Conservation (phyloP, 163 green algal genomes). For the Chlamydomonas reinhardtii region DNA sequence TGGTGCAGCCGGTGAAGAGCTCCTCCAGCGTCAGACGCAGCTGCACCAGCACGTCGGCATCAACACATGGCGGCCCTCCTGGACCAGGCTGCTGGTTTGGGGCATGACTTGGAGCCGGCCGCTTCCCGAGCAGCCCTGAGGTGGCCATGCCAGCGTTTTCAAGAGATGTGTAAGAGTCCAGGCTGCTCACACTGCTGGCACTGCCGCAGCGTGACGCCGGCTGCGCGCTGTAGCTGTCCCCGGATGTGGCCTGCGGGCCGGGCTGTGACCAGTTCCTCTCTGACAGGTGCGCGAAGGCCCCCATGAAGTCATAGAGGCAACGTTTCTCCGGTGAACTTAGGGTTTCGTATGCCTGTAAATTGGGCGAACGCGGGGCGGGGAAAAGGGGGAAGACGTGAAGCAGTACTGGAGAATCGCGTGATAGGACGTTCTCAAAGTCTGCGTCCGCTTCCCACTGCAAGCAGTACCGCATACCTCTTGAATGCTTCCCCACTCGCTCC, state of each 20-base stretch:
- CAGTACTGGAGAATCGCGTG: no score
- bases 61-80: no score
- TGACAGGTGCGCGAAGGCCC: conserved; percentile 8
- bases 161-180: not conserved
- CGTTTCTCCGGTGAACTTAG: conserved; percentile 24
- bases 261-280: not conserved
- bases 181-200: no score
- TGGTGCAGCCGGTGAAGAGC: conserved; percentile 37
- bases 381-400: no score
- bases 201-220: not conserved
- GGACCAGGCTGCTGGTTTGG: no score
- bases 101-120: not conserved
- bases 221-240: no score
- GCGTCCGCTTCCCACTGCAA: no score
- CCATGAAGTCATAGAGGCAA: conserved; percentile 30
- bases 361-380: no score
- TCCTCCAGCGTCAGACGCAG: conserved; percentile 32
- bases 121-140: not conserved
- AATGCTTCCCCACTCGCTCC: no score
- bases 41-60: conserved; percentile 10
- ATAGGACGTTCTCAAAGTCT: no score
- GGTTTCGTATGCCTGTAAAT: conserved; percentile 30
- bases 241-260: no score
- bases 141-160: no score
- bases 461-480: not conserved